phyloP scores from a whole-genome alignment of 2,329 filamentous ascomycete species.

The Trichoderma brevicompactum region DNA sequence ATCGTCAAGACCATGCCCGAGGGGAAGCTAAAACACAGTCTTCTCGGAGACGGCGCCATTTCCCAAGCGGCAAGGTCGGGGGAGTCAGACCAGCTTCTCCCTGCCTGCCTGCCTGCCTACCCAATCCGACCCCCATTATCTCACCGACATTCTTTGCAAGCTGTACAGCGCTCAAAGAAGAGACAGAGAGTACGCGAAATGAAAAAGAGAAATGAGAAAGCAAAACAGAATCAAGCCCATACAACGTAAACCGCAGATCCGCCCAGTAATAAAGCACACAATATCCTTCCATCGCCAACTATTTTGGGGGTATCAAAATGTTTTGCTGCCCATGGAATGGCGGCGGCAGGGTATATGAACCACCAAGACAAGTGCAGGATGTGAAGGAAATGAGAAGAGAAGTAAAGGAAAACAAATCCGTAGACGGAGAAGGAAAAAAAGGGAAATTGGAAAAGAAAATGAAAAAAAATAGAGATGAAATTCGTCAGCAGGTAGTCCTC shows the following conservation, averaged over 20 bases:
- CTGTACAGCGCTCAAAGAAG: background rate
- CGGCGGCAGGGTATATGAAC: conserved; percentile 32
- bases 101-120: conserved; percentile 1
- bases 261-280: conserved; percentile 31
- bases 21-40: background rate
- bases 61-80: conserved; percentile 16
- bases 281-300: conserved; percentile 35
- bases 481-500: background rate
- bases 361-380: conserved; percentile 35
- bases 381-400: conserved; percentile 19
- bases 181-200: background rate
- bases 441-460: conserved; percentile 29
- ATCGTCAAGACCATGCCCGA: background rate
- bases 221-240: conserved; percentile 18
- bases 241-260: conserved; percentile 23
- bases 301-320: conserved; percentile 46
- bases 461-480: conserved; percentile 7
- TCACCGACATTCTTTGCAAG: conserved; percentile 15
- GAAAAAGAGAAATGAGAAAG: background rate
- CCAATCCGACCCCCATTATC: conserved; percentile 16
- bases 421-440: conserved; percentile 3
- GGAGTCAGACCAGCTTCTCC: conserved; percentile 16
- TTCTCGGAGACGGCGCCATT: conserved; percentile 7
- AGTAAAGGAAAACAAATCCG: conserved; percentile 25
- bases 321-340: conserved; percentile 35